phyloP scores from a whole-genome alignment of 768 basidiomycete species.

The Xerocomellus dryophilus region DNA sequence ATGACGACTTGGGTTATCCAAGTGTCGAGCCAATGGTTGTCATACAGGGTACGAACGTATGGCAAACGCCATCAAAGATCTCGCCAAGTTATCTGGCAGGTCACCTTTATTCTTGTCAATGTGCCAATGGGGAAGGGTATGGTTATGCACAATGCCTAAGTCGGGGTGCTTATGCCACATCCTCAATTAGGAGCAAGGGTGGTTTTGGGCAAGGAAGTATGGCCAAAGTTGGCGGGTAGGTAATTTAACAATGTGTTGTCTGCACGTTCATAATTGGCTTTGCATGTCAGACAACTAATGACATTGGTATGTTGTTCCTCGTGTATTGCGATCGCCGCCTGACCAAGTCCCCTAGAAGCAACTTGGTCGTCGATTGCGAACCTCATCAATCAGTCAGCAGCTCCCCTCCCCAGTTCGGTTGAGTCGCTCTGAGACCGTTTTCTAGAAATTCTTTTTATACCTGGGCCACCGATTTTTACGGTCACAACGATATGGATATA shows the following conservation, averaged over 20 bases:
- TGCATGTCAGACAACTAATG: slow-evolving; percentile 45
- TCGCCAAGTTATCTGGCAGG: slow-evolving; percentile 47
- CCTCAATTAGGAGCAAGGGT: slow-evolving; percentile 50
- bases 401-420: not conserved
- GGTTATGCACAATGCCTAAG: slow-evolving; percentile 8
- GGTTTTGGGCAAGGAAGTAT: slow-evolving; percentile 56
- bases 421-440: not conserved
- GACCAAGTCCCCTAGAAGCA: slow-evolving; percentile 31
- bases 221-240: slow-evolving; percentile 68
- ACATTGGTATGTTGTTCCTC: slow-evolving; percentile 38
- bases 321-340: not conserved
- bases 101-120: slow-evolving; percentile 58
- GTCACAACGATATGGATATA: slow-evolving; percentile 68
- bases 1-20: not conserved
- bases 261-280: slow-evolving; percentile 1
- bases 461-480: slow-evolving; percentile 63
- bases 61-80: slow-evolving; percentile 52
- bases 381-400: slow-evolving; percentile 53
- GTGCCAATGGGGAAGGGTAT: slow-evolving; percentile 67
- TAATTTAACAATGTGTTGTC: not conserved
- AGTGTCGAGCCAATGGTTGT: not conserved
- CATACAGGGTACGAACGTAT: slow-evolving; percentile 55
- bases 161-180: not conserved
- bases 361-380: slow-evolving; percentile 48
- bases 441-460: slow-evolving; percentile 64